A percentile compares a stretch with the other conserved stretches of the same genome.
Conservation (phyloP, 305 asterid genomes). For the Ilex paraguariensis region DNA sequence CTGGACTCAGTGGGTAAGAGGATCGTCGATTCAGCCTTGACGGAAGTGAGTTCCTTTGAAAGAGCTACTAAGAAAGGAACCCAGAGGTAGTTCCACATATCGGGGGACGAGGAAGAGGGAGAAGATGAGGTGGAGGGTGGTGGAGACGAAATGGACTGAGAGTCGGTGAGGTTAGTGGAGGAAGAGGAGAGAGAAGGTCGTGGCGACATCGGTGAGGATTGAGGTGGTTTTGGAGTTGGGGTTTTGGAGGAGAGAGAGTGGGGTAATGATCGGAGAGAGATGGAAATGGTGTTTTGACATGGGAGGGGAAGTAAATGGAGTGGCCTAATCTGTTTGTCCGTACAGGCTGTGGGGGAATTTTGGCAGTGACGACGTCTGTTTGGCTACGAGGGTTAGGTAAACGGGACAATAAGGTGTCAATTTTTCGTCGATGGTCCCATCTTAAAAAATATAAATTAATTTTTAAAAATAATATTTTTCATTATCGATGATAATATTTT, state of each 20-base stretch:
- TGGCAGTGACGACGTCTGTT: no score
- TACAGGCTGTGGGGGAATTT: no score
- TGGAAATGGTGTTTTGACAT: background rate
- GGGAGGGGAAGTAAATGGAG: background rate
- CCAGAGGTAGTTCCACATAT: conserved; percentile 43
- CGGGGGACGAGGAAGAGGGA: conserved; percentile 28
- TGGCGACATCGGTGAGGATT: background rate
- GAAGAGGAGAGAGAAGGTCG: background rate
- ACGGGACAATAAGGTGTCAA: no score
- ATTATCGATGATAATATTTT: no score
- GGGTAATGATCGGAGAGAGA: background rate
- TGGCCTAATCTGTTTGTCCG: no score
- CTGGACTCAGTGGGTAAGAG: conserved; percentile 38
- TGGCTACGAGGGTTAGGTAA: no score
- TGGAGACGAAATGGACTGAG: background rate
- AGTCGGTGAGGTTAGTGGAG: background rate
- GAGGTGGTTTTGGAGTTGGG: background rate
- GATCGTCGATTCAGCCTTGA: conserved; percentile 24
- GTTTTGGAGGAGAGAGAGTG: background rate
- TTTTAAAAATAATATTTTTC: no score
- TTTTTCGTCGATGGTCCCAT: no score
- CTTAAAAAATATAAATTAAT: no score
- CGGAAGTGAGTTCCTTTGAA: conserved; percentile 36
- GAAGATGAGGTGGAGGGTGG: background rate
- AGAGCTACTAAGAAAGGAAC: conserved; percentile 47